Evolutionary conservation across 345 rosid genomes (phyloP), one percentile per base, ranked within the genome.

Genomic region (Hibiscus trionum): DNA sequence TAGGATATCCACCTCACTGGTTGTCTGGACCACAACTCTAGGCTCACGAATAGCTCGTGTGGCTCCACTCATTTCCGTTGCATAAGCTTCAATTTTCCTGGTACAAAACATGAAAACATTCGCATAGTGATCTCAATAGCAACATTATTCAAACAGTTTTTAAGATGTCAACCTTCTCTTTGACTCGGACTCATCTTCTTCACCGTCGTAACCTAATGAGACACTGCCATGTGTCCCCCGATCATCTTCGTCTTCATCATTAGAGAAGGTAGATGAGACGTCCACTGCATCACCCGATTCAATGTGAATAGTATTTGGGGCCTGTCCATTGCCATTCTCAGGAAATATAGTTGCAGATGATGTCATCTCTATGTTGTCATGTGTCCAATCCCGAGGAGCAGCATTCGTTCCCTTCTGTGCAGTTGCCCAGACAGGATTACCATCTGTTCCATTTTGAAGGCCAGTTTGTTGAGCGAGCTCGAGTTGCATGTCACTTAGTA

Each of bases 21-120:
- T 92, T 73, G 99, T 95, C 83, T 95, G 99, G 72, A 95, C 99
- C 61, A 95, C 97, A 31, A 95, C 97, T 81, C 99, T 88, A 15
- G 99, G 97, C 74, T 95, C 99, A 16, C 99, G 93, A 73, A 90
- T 92, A 56, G 94, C 88, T 82, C 97, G 84, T 11, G 97, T 86
- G 72, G 97, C 96, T 81, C 97, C 99, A 80, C 93, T 90, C 87
- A 92, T 81, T 82, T 92, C 98, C 50, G 86, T 72, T 60, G 89
- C 77, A 79, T 86, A 88, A 68, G 86, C 85, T 72, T 92, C 99
- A 33, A 88, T 83, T 85, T 88, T 95, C 87, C 99, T 95, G 84
- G 33, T 31, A 79, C 11, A 16, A 27, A 73, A 29, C 27, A 55
- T 24, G 60, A 79, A 59, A 70, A 74, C 50, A 75, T 56, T 78